Percentiles rank a stretch among this genome's conserved stretches.
phyloP scores from a whole-genome alignment of 192 early-diverging fungal genomes.

The Entomortierella lignicola region DNA sequence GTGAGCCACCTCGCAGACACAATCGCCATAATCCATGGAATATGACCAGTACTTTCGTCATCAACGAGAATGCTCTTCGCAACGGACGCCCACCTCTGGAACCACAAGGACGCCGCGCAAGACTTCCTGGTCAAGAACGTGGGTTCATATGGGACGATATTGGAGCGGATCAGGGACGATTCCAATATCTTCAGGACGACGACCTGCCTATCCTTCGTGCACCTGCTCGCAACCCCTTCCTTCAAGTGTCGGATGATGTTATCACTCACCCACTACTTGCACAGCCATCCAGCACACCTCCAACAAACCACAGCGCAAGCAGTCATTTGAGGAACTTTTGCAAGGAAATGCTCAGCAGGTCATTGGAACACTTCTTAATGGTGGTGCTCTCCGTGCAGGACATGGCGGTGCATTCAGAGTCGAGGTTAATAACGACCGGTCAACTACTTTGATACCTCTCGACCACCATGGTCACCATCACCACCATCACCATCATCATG shows the following conservation, averaged over 20 bases:
- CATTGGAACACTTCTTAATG: constrained; percentile 32
- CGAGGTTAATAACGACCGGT: constrained; percentile 44
- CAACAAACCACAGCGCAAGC: constrained; percentile 29
- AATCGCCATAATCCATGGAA: constrained; percentile 51
- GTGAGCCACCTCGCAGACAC: constrained; percentile 20
- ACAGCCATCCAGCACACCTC: constrained; percentile 49
- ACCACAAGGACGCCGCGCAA: constrained; percentile 43
- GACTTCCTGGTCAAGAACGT: constrained; percentile 52
- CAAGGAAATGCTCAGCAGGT: constrained; percentile 52
- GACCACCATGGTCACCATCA: constrained; percentile 29
- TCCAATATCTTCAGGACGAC: constrained; percentile 41
- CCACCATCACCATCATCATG: constrained; percentile 31
- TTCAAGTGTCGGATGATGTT: constrained; percentile 59
- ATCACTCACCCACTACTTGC: constrained; percentile 75
- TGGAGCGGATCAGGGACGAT: constrained; percentile 46
- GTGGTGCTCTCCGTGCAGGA: constrained; percentile 28
- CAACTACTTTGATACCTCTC: constrained; percentile 30
- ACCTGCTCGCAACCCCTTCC: constrained; percentile 39
- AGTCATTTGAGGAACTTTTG: constrained; percentile 75
- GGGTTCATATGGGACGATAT: constrained; percentile 51
- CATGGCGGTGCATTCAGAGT: constrained; percentile 37
- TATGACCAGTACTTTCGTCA: constrained; percentile 48
- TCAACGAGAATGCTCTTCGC: constrained; percentile 47
- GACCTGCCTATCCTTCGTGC: constrained; percentile 37
- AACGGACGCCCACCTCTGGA: constrained; percentile 46